Conservation (phyloP, 306 rosid genomes). For the Inga leiocalycina region DNA sequence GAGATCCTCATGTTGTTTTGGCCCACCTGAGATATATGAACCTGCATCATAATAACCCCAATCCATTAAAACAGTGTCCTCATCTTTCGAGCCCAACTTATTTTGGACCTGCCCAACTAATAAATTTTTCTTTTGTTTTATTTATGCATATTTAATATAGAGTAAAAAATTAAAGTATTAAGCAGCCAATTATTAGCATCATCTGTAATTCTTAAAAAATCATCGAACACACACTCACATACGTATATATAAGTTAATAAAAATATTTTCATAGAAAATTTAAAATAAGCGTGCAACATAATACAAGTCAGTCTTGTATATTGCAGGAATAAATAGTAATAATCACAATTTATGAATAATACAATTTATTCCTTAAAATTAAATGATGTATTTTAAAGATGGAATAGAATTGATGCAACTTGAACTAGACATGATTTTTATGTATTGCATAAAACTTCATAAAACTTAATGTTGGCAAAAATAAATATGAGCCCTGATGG, state of each 20-base stretch:
- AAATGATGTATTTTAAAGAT: no score
- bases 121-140: no score
- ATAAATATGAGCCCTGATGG: not conserved
- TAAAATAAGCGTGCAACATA: not conserved
- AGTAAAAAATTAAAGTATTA: not conserved
- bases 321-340: no score
- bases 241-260: not conserved
- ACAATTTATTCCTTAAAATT: no score
- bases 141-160: not conserved
- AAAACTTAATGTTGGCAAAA: no score
- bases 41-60: conserved; percentile 45
- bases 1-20: conserved; percentile 65
- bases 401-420: no score
- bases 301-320: not conserved
- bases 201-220: not conserved
- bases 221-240: not conserved
- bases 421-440: not conserved
- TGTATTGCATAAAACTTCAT: not conserved
- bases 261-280: not conserved
- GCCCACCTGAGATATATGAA: conserved; percentile 78
- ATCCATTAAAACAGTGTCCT: not conserved
- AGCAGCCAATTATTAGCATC: not conserved
- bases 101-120: not conserved
- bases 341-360: not conserved
- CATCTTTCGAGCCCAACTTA: not conserved